A percentile compares a stretch with the other conserved stretches of the same genome.
Evolutionary conservation across 2,329 filamentous ascomycete genomes (phyloP).

Genomic region (Endoconidiophora polonica): DNA sequence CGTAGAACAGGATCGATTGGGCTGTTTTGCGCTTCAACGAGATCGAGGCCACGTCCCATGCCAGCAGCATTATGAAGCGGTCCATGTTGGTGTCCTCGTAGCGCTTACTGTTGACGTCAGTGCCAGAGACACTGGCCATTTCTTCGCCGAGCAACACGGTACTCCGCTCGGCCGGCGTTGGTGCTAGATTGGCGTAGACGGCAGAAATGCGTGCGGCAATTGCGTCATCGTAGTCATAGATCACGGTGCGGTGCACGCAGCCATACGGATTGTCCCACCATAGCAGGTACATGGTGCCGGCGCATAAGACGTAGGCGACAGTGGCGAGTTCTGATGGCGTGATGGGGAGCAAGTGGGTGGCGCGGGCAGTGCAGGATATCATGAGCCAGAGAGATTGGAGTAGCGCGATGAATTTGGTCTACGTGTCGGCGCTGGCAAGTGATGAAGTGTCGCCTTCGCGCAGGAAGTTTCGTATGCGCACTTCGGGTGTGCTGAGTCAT

Average conservation of each 20-base stretch:
- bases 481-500: not conserved
- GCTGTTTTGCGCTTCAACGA: not conserved
- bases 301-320: constrained; percentile 21
- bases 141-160: too few species aligned
- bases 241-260: constrained; percentile 1
- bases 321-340: constrained; percentile 22
- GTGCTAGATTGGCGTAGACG: not conserved
- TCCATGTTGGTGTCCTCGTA: not conserved
- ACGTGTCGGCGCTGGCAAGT: constrained; percentile 21
- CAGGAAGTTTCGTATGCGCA: constrained; percentile 7
- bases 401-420: constrained; percentile 21
- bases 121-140: too few species aligned
- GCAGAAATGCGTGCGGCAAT: not conserved
- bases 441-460: constrained; percentile 18
- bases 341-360: constrained; percentile 19
- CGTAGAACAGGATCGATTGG: not conserved
- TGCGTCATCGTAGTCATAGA: not conserved
- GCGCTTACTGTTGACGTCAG: not conserved
- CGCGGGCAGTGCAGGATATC: constrained; percentile 20
- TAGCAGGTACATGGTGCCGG: constrained; percentile 19
- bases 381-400: constrained; percentile 24
- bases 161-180: too few species aligned
- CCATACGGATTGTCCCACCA: constrained; percentile 21
- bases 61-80: not conserved
- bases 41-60: not conserved